Conservation (phyloP, 176 grass and related monocot species). For the Rhynchospora breviuscula region DNA sequence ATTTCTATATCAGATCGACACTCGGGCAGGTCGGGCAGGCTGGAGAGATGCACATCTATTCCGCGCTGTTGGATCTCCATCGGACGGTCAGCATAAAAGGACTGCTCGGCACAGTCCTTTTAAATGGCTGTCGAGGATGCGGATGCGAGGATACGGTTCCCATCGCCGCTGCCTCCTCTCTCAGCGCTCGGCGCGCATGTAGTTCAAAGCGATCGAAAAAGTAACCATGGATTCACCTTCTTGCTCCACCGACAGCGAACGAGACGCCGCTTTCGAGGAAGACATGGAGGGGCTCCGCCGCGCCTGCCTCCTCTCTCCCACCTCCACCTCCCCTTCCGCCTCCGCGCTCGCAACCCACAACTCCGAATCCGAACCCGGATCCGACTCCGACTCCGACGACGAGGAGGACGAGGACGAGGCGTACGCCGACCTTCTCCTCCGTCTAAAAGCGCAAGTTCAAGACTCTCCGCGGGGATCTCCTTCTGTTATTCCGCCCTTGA, state of each 20-base stretch:
- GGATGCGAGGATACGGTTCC: too few species aligned
- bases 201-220: background rate
- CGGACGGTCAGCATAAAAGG: too few species aligned
- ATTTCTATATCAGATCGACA: too few species aligned
- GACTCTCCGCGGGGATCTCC: constrained; percentile 31
- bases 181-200: background rate
- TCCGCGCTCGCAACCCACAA: background rate
- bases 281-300: constrained; percentile 61
- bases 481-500: background rate
- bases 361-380: constrained; percentile 21
- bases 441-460: constrained; percentile 40
- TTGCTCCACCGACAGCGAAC: constrained; percentile 38
- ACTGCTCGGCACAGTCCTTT: too few species aligned
- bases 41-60: too few species aligned
- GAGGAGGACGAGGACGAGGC: constrained; percentile 29
- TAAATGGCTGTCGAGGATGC: too few species aligned
- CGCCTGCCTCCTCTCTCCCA: constrained; percentile 51
- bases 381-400: constrained; percentile 27
- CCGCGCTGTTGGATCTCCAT: too few species aligned
- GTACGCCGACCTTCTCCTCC: constrained; percentile 52
- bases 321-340: constrained; percentile 17
- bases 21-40: too few species aligned
- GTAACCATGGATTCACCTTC: constrained; percentile 42
- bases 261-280: constrained; percentile 43
- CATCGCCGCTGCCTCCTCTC: background rate